Base-by-base conservation (phyloP, 768 basidiomycete genomes). In the Lentinula edodes region DNA sequence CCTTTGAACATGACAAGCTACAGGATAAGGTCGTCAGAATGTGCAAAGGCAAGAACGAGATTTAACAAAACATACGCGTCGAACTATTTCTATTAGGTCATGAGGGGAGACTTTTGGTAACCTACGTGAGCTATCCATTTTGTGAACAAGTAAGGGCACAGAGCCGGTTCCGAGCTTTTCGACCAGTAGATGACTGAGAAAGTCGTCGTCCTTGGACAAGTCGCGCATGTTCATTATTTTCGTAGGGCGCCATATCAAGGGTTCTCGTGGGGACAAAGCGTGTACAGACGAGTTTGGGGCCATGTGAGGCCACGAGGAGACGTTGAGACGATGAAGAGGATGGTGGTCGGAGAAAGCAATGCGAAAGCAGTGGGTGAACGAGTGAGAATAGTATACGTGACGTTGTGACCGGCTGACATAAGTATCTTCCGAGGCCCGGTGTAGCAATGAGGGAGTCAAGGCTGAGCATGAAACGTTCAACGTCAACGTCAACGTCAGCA, bases 141-240 rank as follows among this genome's bases (percentile, higher is more conserved):
- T 93, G 78, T 94, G 91, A 13, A 94, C 92, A 61, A 87, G 82
- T 58, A 94, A 80, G n/a, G 92, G 91, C 7, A 88, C 87, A 7
- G 72, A 73, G 36, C 89, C 89, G 3, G 91, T 91, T 48, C 92
- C 91, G 38, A 94, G 84, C 67, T 93, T 93, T 76, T 94, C 91
- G 64, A 94, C 90, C 61, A 94, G 85, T 42, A 94, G 81, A 76
- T 93, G 90, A 69, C 88, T 90, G 71, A 94, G 86, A 72, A 93
- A 93, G 75, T 94, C 92, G 73, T 94, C 92, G 76, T 94, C 92
- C 73, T 85, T 87, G 69, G 91, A 90, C 63, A 94, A 83, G 83
- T 94, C 92, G 74, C 84, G 83, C 82, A 91, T 89, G 77, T 91
- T 90, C 91, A 93, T 93, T 67, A 90, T 87, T 80, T 90, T 92